Evolutionary conservation across 164 flowering plant genomes (phyloP), one percentile per base, ranked within the genome.

Genomic region (Annona squamosa): DNA sequence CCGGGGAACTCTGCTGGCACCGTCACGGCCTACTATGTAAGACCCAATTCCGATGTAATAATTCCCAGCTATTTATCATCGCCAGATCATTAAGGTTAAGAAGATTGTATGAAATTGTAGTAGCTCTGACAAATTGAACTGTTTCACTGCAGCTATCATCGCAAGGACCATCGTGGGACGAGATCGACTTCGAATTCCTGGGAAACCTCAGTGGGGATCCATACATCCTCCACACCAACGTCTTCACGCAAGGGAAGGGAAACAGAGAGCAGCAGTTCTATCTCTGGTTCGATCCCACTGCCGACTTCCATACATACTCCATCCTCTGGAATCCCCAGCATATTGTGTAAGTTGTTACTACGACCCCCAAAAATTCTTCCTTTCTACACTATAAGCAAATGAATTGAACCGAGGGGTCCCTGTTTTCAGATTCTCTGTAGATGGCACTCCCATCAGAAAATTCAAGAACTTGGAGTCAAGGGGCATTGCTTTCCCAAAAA

Each of bases 1-100:
- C 52, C 73, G 2, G 67, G 73, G 48, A 71, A 71, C 73, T 71
- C 73, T 41, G 73, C 73, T 5, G 73, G 73, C 73, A 71, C 73
- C 52, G 73, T 71, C 18, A 62, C 73, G 0, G 67, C 67, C 48
- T 71, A 59, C 52, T 71, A 71, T 71, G 73, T 71, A 42, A 71
- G 41, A n/a, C 0, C 2, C 44, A 17, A 63, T 63, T 18, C 42
- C 42, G 0, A 3, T 3, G 4, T 18, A 2, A 2, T 4, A 18
- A 16, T 63, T n/a, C 17, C 65, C 0, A 63, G 5, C 17, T 12
- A 41, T 4, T 42, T 37, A 37, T 5, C 16, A 19, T 26, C 44
- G 19, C 5, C 4, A 37, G 17, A 43, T 26, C 16, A 37, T 45
- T 12, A 64, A 64, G 67, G 41, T n/a, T 5, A 6, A 47, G 19